Base-by-base conservation (phyloP, 768 basidiomycete species). In the Mycena sanguinolenta region DNA sequence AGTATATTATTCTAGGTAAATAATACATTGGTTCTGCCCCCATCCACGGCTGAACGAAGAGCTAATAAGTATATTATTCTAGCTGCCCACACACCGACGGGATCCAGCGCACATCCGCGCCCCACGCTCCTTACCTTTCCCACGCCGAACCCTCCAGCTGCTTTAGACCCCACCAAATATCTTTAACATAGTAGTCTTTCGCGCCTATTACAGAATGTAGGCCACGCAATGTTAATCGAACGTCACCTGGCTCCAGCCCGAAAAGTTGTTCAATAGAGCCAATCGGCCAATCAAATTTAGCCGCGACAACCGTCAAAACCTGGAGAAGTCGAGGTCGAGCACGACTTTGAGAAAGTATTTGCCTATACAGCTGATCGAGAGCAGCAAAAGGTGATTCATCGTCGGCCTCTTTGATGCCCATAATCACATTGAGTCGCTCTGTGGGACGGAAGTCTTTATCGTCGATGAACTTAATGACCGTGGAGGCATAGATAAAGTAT, bases 401-500 rank as follows among this genome's bases (percentile, higher is more conserved):
- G 7, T 21, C 8, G 10, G 32, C 5, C 10, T 55, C 54, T 12
- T 2, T 6, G 9, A n/a, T n/a, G 16, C 32, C 32, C 54, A n/a
- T 8, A 19, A 55, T 23, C 3, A 55, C 32, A 1, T 7, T 32
- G 27, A 55, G 54, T 4, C 32, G 30, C 30, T 55, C 54, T 9
- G 30, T 34, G 4, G 54, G 54, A 10, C 54, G 54, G 21, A 34
- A 55, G 32, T n/a, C 30, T 55, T n/a, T 34, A 23, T 55, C 54
- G 14, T 55, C 54, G 21, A 55, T 34, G 13, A 55, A 55, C 13
- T 55, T 55, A 19, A 34, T 55, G 21, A 55, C 10, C 4, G 54
- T 55, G 21, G 54, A 34, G n/a, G 54, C 54, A 21, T 55, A 55
- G 32, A 55, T 55, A 21, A 55, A 55, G n/a, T 55, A 55, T 55